Evolutionary conservation across 2,329 filamentous ascomycete genomes (phyloP).

Genomic region (Sarocladium kiliense): DNA sequence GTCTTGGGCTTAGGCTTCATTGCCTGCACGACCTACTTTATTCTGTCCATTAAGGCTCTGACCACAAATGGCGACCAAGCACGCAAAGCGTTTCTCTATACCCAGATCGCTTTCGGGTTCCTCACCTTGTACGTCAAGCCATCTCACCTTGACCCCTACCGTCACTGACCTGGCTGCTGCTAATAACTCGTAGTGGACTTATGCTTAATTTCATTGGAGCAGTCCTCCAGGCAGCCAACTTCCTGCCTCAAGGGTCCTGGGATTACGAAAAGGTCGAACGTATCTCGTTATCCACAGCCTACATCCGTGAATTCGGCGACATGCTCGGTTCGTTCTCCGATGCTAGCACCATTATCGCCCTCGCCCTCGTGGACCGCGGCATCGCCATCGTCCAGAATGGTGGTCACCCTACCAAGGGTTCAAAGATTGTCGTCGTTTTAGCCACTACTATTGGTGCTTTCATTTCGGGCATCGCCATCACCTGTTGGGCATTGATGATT

Average conservation of each 20-base stretch:
- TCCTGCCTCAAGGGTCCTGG: neutral
- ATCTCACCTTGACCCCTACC: neutral
- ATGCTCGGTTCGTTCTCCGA: neutral
- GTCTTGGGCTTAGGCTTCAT: neutral
- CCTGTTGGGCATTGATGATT: neutral
- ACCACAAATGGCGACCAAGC: neutral
- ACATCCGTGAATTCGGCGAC: neutral
- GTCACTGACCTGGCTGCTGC: neutral
- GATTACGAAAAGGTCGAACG: neutral
- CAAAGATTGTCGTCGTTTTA: neutral
- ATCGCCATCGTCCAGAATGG: neutral
- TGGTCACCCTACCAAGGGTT: neutral
- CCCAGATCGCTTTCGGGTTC: conserved; percentile 18
- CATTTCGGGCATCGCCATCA: neutral
- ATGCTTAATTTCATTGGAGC: neutral
- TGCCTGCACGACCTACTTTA: neutral
- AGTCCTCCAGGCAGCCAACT: neutral
- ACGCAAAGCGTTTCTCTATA: neutral
- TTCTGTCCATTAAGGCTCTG: neutral
- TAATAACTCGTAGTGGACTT: too few species aligned
- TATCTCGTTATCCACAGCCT: neutral
- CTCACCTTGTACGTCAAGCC: conserved; percentile 19
- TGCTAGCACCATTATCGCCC: neutral
- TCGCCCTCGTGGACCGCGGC: neutral
- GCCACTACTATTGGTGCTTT: neutral